phyloP scores from a whole-genome alignment of 371 early-diverging fungal genomes.

The Lichtheimia ornata region DNA sequence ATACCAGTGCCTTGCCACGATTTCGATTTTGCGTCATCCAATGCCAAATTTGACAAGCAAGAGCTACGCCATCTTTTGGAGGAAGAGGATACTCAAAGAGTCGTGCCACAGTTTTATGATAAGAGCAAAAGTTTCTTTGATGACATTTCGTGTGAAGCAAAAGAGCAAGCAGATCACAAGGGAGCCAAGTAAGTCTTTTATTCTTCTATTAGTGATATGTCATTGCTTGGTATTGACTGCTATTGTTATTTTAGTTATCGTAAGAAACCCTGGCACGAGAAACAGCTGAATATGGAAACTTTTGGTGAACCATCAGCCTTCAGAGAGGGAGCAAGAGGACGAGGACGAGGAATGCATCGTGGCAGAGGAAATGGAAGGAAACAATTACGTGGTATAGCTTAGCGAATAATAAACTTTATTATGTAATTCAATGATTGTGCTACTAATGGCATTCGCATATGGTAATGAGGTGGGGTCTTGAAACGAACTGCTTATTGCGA shows the following conservation, averaged over 20 bases:
- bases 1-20: conserved; percentile 64
- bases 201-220: not conserved
- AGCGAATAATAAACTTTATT: too few species aligned
- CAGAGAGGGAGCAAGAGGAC: conserved; percentile 29
- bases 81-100: conserved; percentile 29
- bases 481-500: too few species aligned
- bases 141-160: conserved; percentile 90
- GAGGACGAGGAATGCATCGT: conserved; percentile 7
- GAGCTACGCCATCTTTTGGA: conserved; percentile 63
- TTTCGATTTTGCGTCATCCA: conserved; percentile 88
- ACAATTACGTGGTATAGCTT: too few species aligned
- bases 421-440: too few species aligned
- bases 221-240: too few species aligned
- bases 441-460: too few species aligned
- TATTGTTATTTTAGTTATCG: conserved; percentile 42
- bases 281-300: conserved; percentile 83
- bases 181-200: conserved; percentile 13
- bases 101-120: conserved; percentile 49
- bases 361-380: conserved; percentile 2
- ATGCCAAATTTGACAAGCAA: conserved; percentile 90
- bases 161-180: conserved; percentile 64
- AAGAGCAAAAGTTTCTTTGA: conserved; percentile 83
- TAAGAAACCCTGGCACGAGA: conserved; percentile 74
- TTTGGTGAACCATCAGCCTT: conserved; percentile 74
- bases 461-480: too few species aligned